Percentiles rank a stretch among this genome's conserved stretches.
phyloP scores from a whole-genome alignment of 371 early-diverging fungal genomes.

The Nosema muscidifuracis region DNA sequence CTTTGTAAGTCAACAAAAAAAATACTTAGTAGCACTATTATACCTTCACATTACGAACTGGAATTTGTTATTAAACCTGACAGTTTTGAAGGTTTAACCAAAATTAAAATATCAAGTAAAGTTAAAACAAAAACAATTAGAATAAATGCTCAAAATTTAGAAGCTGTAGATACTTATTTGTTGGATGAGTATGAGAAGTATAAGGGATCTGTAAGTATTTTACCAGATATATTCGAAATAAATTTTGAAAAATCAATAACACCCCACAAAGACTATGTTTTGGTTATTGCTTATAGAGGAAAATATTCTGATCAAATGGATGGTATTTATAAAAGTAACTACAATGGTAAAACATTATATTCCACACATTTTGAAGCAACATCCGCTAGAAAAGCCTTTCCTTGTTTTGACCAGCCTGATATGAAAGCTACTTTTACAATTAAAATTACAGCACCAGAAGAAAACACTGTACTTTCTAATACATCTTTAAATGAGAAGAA shows the following conservation, averaged over 20 bases:
- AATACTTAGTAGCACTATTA: not conserved
- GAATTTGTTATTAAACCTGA: conserved; percentile 2
- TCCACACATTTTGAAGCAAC: conserved; percentile 83
- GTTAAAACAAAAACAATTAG: not conserved
- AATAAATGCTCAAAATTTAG: conserved; percentile 20
- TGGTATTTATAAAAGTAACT: conserved; percentile 58
- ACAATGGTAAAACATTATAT: conserved; percentile 25
- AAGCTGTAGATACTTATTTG: not conserved
- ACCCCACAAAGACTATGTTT: not conserved
- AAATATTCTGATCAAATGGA: conserved; percentile 36
- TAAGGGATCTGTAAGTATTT: not conserved
- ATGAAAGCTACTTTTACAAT: conserved; percentile 79
- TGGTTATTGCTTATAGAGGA: conserved; percentile 33
- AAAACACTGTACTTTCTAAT: conserved; percentile 73
- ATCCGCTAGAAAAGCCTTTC: conserved; percentile 74
- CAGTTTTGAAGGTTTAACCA: conserved; percentile 2
- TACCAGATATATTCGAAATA: conserved; percentile 3
- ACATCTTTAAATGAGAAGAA: conserved; percentile 69
- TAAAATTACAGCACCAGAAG: conserved; percentile 68
- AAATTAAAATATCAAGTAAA: not conserved
- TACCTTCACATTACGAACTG: conserved; percentile 23
- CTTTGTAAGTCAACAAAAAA: not conserved
- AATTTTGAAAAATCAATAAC: not conserved
- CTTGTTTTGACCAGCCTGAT: conserved; percentile 81
- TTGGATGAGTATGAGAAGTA: not conserved